Base-by-base conservation (phyloP, 306 rosid species). In the Hippophae tibetana region DNA sequence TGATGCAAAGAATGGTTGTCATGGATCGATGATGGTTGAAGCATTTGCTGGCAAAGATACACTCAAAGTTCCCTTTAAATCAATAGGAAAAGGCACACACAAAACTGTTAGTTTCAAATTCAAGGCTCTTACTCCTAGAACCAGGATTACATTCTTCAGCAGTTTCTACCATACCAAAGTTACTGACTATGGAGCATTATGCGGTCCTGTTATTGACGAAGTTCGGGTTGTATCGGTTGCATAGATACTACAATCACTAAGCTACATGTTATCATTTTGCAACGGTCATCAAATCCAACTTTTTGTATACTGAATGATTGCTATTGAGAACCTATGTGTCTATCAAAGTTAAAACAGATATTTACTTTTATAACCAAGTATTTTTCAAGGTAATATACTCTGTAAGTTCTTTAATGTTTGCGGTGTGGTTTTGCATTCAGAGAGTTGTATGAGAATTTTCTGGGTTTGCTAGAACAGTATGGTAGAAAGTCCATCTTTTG, bases 21-120 rank as follows among this genome's bases (percentile, higher is more conserved):
- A 86, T 5, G 99, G 99, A 57, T 80, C 95, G 1, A 93, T 93
- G 99, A 63, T 84, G 89, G 82, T 92, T 31, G 97, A 92, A 58
- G 99, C 93, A 40, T 92, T 92, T 54, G 99, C 95, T 8, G 96
- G 74, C 0, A 82, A 78, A 68, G 87, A 79, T 3, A 80, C 90
- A 23, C 63, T 92, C 8, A 92, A 92, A 65, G 96, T 78, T 18
- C 95, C 96, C n/a, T 89, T 70, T 79, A 64, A 72, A 47, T 92
- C 96, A 8, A 67, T 74, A 71, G 98, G 98, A 9, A 83, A 83
- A 63, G 99, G 96, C 0, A 62, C 38, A 13, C 84, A 73, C 83
- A 77, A 57, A 69, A 41, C 73, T 6, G 95, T 68, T 8, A 79
- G 81, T 56, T 79, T 83, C 72, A 78, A 52, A 72, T 87, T 92